A percentile compares a stretch with the other conserved stretches of the same genome.
Evolutionary conservation across 108 stramenopile species (phyloP).

Genomic region (Cyclotella sp.): DNA sequence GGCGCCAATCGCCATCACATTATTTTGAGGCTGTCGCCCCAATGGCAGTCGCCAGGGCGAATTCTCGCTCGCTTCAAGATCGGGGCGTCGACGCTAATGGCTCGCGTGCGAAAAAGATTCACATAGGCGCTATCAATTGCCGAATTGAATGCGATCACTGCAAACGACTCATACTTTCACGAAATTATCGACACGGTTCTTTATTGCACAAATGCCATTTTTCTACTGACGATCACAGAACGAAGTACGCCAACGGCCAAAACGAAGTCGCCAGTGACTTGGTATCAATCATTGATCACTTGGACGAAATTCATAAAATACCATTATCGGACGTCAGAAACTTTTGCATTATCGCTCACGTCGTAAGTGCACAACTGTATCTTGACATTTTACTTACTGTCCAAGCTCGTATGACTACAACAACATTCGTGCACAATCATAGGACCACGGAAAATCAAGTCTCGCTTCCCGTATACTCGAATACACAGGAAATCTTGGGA

Average conservation of each 20-base stretch:
- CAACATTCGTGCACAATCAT: background rate
- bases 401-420: background rate
- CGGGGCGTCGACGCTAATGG: too few species aligned
- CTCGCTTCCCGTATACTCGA: conserved; percentile 85
- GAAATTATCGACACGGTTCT: too few species aligned
- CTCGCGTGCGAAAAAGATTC: too few species aligned
- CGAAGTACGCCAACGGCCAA: background rate
- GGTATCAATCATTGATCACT: conserved; percentile 69
- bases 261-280: background rate
- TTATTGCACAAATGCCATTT: too few species aligned
- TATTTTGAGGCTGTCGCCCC: too few species aligned
- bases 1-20: too few species aligned
- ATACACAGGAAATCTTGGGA: conserved; percentile 86
- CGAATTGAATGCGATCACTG: too few species aligned
- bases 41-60: too few species aligned
- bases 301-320: conserved; percentile 65
- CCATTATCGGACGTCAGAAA: conserved; percentile 84
- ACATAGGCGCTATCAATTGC: too few species aligned
- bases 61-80: too few species aligned
- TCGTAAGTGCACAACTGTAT: conserved; percentile 32
- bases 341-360: conserved; percentile 89
- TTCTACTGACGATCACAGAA: background rate
- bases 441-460: conserved; percentile 94
- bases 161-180: too few species aligned
- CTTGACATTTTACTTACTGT: background rate